Base-by-base conservation (phyloP, 2,329 filamentous ascomycete genomes). In the Aureobasidium vineae region DNA sequence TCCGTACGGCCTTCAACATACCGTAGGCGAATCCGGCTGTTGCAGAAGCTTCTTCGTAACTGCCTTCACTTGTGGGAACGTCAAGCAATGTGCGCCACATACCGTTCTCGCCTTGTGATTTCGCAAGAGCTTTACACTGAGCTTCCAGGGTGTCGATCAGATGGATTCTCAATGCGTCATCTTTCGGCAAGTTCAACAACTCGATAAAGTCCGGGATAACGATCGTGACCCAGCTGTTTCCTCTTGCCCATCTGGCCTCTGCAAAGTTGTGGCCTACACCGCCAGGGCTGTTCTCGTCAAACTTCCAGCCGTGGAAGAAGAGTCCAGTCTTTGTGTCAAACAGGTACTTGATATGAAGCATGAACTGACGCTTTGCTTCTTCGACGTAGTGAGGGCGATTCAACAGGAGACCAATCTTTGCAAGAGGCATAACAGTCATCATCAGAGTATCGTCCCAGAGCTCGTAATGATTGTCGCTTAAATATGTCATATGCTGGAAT, bases 401-500 rank as follows among this genome's bases (percentile, higher is more conserved):
- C 2, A 94, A 82, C 4, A 92, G 80, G 66, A 87, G 83, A 0
- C 90, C 90, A 68, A 92, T 92, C 79, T 93, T 93, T 21, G 90
- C 90, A 21, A 93, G 81, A 1, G 90, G 90, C 77, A 93, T 79
- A 6, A 92, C 90, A 0, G 89, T 92, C 90, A 94, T 94, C 90
- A 94, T 93, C 52, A 94, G 81, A 6, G 90, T 94, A 75, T 94
- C 90, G 71, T 92, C 90, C 90, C 90, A 94, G 26, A 93, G 81
- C 79, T 93, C 88, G 75, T 91, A 84, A 69, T 87, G 82, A 76
- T 94, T 92, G 69, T 85, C 82, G 2, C 86, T 83, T 38, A 88
- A 77, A 71, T 92, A 92, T 0, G 90, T 93, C 68, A 89, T 85
- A 76, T 90, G 90, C 76, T 92, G 89, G 81, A 92, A 90, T 66